A percentile compares a stretch with the other conserved stretches of the same genome.
Conservation (phyloP, 164 flowering plant genomes). For the Echeveria elegans region DNA sequence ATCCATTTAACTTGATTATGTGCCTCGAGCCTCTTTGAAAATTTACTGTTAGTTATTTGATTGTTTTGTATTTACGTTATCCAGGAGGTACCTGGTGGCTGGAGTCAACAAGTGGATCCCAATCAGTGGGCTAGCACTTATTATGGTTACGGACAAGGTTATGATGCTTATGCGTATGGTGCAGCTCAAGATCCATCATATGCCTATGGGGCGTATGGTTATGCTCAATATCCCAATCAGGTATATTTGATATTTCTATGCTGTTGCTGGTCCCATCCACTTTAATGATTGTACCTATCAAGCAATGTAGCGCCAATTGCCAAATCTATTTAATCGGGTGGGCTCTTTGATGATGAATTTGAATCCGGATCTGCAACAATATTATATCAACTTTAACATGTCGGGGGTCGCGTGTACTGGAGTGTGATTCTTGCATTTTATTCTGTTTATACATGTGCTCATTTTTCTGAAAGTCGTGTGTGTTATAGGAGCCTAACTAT, state of each 20-base stretch:
- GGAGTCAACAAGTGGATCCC: conserved; percentile 74
- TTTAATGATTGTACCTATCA: too few species aligned
- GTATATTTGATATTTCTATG: conserved; percentile 21
- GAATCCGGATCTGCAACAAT: neutral
- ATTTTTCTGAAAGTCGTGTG: too few species aligned
- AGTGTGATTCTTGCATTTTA: neutral
- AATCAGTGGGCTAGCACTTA: conserved; percentile 69
- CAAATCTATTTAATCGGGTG: neutral
- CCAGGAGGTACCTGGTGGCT: conserved; percentile 61
- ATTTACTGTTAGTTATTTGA: neutral
- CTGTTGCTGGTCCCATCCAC: neutral
- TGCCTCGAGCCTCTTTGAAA: too few species aligned
- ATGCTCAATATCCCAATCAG: conserved; percentile 81
- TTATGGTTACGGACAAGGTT: conserved; percentile 94
- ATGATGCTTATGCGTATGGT: conserved; percentile 86
- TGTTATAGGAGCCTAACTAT: too few species aligned
- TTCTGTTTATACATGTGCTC: neutral
- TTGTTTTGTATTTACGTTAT: conserved; percentile 12
- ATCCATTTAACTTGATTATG: too few species aligned
- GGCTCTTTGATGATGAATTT: neutral
- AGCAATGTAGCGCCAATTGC: neutral
- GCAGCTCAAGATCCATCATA: conserved; percentile 80
- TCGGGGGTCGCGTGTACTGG: neutral
- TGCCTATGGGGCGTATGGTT: conserved; percentile 79
- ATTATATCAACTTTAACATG: neutral